Conservation (phyloP, 1,139 yeast genomes). For the Eremothecium sinecaudum region DNA sequence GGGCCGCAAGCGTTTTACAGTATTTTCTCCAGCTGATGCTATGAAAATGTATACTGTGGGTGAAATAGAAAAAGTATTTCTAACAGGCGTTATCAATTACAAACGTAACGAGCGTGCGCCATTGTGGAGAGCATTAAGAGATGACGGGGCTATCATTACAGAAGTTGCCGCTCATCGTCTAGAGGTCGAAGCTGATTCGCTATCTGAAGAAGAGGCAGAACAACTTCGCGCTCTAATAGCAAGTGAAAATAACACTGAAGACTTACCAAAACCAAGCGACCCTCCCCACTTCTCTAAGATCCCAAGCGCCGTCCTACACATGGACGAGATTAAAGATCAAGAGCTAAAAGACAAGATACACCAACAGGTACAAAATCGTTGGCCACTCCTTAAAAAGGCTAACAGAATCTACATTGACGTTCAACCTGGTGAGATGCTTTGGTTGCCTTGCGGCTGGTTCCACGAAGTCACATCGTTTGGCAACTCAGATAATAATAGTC, state of each 20-base stretch:
- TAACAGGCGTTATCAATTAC: conserved; percentile 62
- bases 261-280: conserved; percentile 31
- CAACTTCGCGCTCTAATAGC: conserved; percentile 12
- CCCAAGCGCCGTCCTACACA: conserved; percentile 54
- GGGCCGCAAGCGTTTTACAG: conserved; percentile 58
- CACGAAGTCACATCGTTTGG: conserved; percentile 72
- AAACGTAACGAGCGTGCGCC: conserved; percentile 44
- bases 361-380: conserved; percentile 31
- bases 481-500: conserved; percentile 31
- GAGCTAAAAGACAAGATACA: conserved; percentile 26
- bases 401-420: conserved; percentile 40
- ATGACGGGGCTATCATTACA: conserved; percentile 51
- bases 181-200: conserved; percentile 11
- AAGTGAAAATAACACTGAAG: conserved; percentile 18
- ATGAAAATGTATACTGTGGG: conserved; percentile 52
- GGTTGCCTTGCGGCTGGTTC: conserved; percentile 71
- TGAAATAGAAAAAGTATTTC: conserved; percentile 38
- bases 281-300: conserved; percentile 62
- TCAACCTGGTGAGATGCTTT: conserved; percentile 56
- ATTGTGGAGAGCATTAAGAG: conserved; percentile 47
- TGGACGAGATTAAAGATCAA: conserved; percentile 40
- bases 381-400: conserved; percentile 41
- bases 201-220: conserved; percentile 20
- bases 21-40: conserved; percentile 56
- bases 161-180: conserved; percentile 34